Percentiles rank a stretch among this genome's conserved stretches.
These are phyloP conservation scores for Sarocladium strictum DNA, from an alignment of 2,329 filamentous ascomycete species.

Conservation along the genomic window DNA sequence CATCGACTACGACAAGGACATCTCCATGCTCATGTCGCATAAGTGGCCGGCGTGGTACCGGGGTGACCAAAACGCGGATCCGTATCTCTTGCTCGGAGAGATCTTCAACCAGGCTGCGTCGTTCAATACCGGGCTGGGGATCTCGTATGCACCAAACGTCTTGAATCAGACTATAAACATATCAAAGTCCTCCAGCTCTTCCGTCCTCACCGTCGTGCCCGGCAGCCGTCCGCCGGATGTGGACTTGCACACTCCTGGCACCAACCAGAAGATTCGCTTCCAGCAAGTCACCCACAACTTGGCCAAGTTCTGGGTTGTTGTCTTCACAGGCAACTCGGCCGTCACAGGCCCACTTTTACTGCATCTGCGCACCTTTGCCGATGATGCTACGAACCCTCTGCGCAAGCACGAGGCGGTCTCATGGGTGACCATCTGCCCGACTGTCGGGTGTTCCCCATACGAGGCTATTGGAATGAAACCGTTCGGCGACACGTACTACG, in stretches of 20 bases:
- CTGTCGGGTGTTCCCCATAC: conserved; percentile 37
- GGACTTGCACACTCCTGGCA: conserved; percentile 36
- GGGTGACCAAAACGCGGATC: conserved; percentile 33
- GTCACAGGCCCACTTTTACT: conserved; percentile 16
- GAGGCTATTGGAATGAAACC: conserved; percentile 37
- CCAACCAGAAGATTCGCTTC: conserved; percentile 34
- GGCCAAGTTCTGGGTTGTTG: conserved; percentile 33
- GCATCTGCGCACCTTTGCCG: conserved; percentile 13
- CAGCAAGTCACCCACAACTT: conserved; percentile 37
- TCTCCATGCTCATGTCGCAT: conserved; percentile 32
- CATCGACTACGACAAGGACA: conserved; percentile 29
- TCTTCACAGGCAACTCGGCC: conserved; percentile 32
- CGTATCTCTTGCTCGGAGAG: conserved; percentile 42
- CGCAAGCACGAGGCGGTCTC: conserved; percentile 25
- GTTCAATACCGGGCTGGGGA: conserved; percentile 57
- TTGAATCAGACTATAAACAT: conserved; percentile 28
- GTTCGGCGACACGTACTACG: conserved; percentile 48
- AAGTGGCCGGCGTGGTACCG: conserved; percentile 31
- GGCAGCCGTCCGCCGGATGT: conserved; percentile 42
- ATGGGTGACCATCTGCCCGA: conserved; percentile 38
- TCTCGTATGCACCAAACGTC: conserved; percentile 43
- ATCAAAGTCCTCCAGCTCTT: background rate
- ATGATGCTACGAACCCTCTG: conserved; percentile 15
- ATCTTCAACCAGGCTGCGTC: conserved; percentile 53
- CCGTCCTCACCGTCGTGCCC: conserved; percentile 20